Conservation (phyloP, 345 rosid species). For the Salix koriyanagi region DNA sequence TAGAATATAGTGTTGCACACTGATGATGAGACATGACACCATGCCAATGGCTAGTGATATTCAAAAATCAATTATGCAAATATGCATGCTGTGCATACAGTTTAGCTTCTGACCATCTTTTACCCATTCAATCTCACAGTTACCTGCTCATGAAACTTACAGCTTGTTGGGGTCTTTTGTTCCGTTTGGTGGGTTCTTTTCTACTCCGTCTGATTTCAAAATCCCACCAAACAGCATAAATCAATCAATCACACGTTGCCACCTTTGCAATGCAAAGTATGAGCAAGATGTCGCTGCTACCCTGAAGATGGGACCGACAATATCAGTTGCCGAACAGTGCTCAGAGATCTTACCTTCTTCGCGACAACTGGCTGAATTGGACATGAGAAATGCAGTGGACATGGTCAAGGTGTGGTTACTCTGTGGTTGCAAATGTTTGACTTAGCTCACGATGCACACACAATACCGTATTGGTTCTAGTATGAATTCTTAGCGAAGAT, state of each 20-base stretch:
- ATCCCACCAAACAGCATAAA: constrained; percentile 29
- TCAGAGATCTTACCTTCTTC: constrained; percentile 46
- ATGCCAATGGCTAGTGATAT: not conserved
- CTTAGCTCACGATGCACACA: not conserved
- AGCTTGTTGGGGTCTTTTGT: constrained; percentile 76
- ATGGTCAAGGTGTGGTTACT: constrained; percentile 40
- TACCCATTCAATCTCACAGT: constrained; percentile 37
- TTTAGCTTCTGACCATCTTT: constrained; percentile 20
- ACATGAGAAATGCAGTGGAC: constrained; percentile 32
- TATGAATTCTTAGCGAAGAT: not conserved
- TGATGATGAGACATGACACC: not conserved
- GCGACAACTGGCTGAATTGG: constrained; percentile 38
- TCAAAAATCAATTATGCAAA: not conserved
- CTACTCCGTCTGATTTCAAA: constrained; percentile 46
- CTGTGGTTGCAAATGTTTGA: constrained; percentile 10
- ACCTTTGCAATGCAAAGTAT: constrained; percentile 53
- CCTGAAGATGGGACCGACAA: constrained; percentile 32
- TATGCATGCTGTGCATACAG: not conserved
- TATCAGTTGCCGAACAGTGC: constrained; percentile 40
- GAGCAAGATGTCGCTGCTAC: constrained; percentile 52
- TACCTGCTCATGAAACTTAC: constrained; percentile 36
- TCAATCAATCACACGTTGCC: constrained; percentile 39
- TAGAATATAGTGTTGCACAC: not conserved
- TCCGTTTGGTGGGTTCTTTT: constrained; percentile 71
- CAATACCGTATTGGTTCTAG: not conserved